These are phyloP conservation scores for Pyrenopolyporus hunteri DNA, from an alignment of 495 filamentous ascomycete species.

Conservation along the genomic window DNA sequence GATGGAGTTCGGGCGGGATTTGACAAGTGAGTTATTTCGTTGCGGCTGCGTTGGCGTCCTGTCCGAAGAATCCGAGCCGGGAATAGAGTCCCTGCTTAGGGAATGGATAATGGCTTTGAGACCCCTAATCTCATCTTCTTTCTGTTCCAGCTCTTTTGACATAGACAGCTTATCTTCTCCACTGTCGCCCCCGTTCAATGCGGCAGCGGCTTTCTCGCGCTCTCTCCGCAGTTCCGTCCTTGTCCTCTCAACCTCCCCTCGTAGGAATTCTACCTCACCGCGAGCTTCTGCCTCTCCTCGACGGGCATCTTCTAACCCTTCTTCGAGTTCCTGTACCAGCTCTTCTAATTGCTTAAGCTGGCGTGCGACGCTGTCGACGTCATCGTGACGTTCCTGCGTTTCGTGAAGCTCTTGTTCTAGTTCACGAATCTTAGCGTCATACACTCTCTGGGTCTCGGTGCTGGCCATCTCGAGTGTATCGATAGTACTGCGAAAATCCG, in stretches of 20 bases:
- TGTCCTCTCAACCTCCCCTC: conserved; percentile 95
- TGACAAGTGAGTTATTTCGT: conserved; percentile 43
- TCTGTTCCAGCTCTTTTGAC: conserved; percentile 84
- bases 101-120: conserved; percentile 98
- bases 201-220: conserved; percentile 80
- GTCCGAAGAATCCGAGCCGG: conserved; percentile 50
- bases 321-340: conserved; percentile 93
- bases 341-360: conserved; percentile 97
- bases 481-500: conserved; percentile 95
- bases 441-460: conserved; percentile 96
- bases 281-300: conserved; percentile 96
- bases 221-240: conserved; percentile 87
- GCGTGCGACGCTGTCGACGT: conserved; percentile 86
- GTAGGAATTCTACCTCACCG: conserved; percentile 93
- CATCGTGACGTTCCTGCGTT: conserved; percentile 78
- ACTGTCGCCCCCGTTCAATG: conserved; percentile 59
- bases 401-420: conserved; percentile 85
- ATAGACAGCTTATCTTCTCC: conserved; percentile 52
- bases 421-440: conserved; percentile 89
- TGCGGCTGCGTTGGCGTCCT: conserved; percentile 51
- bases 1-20: conserved; percentile 57
- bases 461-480: conserved; percentile 96
- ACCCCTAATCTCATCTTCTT: conserved; percentile 95
- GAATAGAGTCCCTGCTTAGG: conserved; percentile 74
- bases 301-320: conserved; percentile 93